A percentile compares a stretch with the other conserved stretches of the same genome.
Conservation (phyloP, 352 stramenopile genomes). For the Aphanomyces euteiches region DNA sequence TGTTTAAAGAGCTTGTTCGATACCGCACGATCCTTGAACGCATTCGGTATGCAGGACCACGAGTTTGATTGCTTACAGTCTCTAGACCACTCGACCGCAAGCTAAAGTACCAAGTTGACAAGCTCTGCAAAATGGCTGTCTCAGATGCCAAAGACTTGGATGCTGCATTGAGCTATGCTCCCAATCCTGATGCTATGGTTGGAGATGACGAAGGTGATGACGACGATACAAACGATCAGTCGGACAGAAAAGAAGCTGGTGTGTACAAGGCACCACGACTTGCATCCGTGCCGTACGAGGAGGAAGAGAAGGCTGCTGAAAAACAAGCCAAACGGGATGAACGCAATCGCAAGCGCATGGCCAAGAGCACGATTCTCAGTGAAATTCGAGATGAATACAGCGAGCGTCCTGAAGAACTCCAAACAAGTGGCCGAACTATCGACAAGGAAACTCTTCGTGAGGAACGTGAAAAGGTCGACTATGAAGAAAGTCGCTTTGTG, state of each 20-base stretch:
- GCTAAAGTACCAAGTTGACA: slow-evolving; percentile 88
- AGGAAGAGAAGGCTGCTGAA: slow-evolving; percentile 71
- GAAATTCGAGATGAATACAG: slow-evolving; percentile 84
- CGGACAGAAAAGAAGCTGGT: slow-evolving; percentile 44
- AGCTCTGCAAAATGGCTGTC: slow-evolving; percentile 84
- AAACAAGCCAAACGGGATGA: slow-evolving; percentile 82
- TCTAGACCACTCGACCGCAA: slow-evolving; percentile 72
- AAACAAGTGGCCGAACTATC: slow-evolving; percentile 48
- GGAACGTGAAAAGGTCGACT: slow-evolving; percentile 79
- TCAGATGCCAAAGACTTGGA: slow-evolving; percentile 67
- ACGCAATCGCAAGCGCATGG: slow-evolving; percentile 43
- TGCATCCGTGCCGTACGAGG: slow-evolving; percentile 77
- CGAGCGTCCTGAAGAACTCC: slow-evolving; percentile 68
- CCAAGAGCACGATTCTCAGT: slow-evolving; percentile 80
- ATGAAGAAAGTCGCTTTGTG: slow-evolving; percentile 82
- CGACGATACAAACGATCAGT: slow-evolving; percentile 33
- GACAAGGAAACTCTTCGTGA: slow-evolving; percentile 82
- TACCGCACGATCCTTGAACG: slow-evolving; percentile 82
- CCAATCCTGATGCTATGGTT: slow-evolving; percentile 69
- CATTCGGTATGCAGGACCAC: slow-evolving; percentile 46
- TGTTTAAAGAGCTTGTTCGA: slow-evolving; percentile 83
- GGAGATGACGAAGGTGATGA: slow-evolving; percentile 41
- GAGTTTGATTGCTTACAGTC: background rate
- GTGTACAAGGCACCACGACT: slow-evolving; percentile 76
- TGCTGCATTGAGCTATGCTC: slow-evolving; percentile 73